phyloP scores from a whole-genome alignment of 2,329 filamentous ascomycete genomes.

The Fusarium goolgardi region DNA sequence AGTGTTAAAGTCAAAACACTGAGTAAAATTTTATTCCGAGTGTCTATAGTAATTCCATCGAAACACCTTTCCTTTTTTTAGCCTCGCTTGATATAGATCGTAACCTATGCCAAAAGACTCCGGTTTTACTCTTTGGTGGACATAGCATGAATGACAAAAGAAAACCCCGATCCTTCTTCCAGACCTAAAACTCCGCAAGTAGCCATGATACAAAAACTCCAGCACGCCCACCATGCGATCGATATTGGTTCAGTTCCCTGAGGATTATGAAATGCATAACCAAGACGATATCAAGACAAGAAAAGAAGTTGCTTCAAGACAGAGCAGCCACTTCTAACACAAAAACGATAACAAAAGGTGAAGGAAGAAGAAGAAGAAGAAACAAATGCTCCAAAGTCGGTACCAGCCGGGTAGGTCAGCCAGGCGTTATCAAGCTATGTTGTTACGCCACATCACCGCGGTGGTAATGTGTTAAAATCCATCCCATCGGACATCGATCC shows the following conservation, averaged over 20 bases:
- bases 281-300: not conserved
- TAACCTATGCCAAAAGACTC: slow-evolving; percentile 3
- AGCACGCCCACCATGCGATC: slow-evolving; percentile 6
- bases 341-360: not conserved
- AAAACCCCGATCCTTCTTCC: not conserved
- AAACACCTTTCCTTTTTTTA: slow-evolving; percentile 1
- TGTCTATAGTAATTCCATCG: slow-evolving; percentile 19
- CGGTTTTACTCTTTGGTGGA: not conserved
- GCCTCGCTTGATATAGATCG: not conserved
- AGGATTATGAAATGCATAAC: not conserved
- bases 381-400: not conserved
- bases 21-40: slow-evolving; percentile 15
- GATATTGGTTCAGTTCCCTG: slow-evolving; percentile 10
- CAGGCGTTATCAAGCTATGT: not conserved
- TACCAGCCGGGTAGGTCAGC: slow-evolving; percentile 2
- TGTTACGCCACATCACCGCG: not conserved
- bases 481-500: slow-evolving; percentile 49
- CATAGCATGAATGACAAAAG: not conserved
- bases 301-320: not conserved
- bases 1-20: slow-evolving; percentile 1
- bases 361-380: not conserved
- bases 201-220: slow-evolving; percentile 29
- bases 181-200: not conserved
- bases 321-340: too few species aligned
- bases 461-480: slow-evolving; percentile 5